Percentiles rank a stretch among this genome's conserved stretches.
Conservation (phyloP, 2,329 filamentous ascomycete genomes). For the Claviceps sp. region DNA sequence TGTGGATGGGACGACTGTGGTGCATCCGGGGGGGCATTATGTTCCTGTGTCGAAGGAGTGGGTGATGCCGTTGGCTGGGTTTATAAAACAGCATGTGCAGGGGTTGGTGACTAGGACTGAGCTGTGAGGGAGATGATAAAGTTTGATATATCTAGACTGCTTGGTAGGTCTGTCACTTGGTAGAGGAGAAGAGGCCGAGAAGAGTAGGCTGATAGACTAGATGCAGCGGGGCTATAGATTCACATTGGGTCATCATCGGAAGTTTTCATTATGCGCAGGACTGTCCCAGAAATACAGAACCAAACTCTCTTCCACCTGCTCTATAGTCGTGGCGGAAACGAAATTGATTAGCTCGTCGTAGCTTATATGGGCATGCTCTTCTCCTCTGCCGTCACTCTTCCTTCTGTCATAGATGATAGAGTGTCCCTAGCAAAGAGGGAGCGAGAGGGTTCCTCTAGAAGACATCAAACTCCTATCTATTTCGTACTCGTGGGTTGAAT, state of each 20-base stretch:
- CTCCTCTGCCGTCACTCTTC: not conserved
- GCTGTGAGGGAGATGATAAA: constrained; percentile 8
- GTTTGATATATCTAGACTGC: not conserved
- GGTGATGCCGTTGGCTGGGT: constrained; percentile 60
- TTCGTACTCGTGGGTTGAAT: constrained; percentile 55
- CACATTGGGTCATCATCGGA: no score
- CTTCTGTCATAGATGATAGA: not conserved
- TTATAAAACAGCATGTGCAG: constrained; percentile 38
- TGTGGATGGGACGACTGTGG: constrained; percentile 37
- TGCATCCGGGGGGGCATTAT: constrained; percentile 84
- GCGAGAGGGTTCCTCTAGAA: no score
- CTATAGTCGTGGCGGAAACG: no score
- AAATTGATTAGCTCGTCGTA: no score
- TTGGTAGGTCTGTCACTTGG: not conserved
- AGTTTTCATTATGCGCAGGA: no score
- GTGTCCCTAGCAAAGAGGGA: not conserved
- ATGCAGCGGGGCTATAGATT: no score
- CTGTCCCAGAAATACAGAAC: no score
- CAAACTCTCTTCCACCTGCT: no score
- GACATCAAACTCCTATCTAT: constrained; percentile 12
- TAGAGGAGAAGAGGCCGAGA: not conserved
- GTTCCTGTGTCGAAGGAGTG: constrained; percentile 74
- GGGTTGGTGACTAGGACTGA: constrained; percentile 14
- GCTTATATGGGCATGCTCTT: no score
- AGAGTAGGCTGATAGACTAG: no score